These are phyloP conservation scores for Pseudoturritis turrita DNA, from an alignment of 345 rosid species.

Conservation along the genomic window DNA sequence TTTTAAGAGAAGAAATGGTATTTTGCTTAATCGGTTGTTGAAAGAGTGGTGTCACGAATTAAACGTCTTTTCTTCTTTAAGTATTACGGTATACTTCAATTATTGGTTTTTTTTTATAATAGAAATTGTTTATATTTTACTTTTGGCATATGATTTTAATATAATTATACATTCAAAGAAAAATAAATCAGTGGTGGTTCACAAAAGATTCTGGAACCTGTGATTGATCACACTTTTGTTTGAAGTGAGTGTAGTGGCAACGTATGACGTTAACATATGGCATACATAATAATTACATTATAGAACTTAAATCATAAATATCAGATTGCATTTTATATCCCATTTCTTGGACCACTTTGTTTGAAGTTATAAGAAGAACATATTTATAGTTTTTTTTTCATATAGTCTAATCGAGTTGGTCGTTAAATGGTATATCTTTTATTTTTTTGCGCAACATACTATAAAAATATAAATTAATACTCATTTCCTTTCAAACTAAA, in stretches of 20 bases:
- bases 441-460: neutral
- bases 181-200: neutral
- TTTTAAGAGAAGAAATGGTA: neutral
- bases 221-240: conserved; percentile 11
- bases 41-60: conserved; percentile 1
- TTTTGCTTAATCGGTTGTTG: conserved; percentile 17
- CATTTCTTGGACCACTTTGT: conserved; percentile 7
- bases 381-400: neutral
- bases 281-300: neutral
- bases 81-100: neutral
- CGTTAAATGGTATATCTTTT: neutral
- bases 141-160: neutral
- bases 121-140: neutral
- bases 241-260: conserved; percentile 23
- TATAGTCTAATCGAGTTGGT: neutral
- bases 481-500: too few species aligned
- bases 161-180: neutral
- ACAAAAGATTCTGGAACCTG: conserved; percentile 10
- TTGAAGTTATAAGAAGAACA: neutral
- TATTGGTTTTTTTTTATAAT: neutral
- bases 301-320: neutral
- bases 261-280: conserved; percentile 26
- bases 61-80: conserved; percentile 4
- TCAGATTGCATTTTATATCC: conserved; percentile 15
- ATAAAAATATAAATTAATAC: too few species aligned